Evolutionary conservation across 2,329 filamentous ascomycete genomes (phyloP).

Genomic region (Fusarium devonianum): DNA sequence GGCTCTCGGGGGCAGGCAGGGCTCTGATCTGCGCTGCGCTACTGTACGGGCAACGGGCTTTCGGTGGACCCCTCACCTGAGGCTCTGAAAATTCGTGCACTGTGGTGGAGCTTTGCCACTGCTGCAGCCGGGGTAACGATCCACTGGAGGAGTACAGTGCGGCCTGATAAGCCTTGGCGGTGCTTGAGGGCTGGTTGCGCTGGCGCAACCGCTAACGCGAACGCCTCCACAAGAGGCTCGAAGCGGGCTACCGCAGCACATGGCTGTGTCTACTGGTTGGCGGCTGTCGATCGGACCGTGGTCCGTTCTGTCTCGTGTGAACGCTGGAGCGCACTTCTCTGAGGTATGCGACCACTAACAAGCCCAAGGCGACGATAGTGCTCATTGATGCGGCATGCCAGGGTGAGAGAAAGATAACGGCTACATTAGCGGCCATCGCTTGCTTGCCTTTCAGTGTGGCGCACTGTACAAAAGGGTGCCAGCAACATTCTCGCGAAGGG

Average conservation of each 20-base stretch:
- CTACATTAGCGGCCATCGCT: too few relatives aligned
- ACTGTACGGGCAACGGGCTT: conserved; percentile 6
- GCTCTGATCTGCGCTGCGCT: conserved; percentile 6
- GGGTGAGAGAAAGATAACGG: too few relatives aligned
- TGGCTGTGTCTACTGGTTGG: conserved; percentile 31
- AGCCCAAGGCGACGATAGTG: too few relatives aligned
- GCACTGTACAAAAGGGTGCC: conserved; percentile 5
- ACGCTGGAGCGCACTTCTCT: too few relatives aligned
- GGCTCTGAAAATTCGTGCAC: conserved; percentile 33
- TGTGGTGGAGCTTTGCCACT: conserved; percentile 29
- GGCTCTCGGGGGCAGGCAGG: background rate
- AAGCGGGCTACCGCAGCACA: conserved; percentile 10
- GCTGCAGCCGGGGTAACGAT: conserved; percentile 10
- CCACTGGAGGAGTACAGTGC: conserved; percentile 10
- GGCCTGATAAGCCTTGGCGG: conserved; percentile 20
- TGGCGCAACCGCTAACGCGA: conserved; percentile 36
- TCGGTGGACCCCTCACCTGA: conserved; percentile 35
- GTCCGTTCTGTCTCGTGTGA: conserved; percentile 4
- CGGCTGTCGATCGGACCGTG: conserved; percentile 26
- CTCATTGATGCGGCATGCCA: too few relatives aligned
- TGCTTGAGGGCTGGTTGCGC: too few relatives aligned
- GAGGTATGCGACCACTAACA: too few relatives aligned
- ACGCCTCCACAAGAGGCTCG: conserved; percentile 27
- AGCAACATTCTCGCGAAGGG: conserved; percentile 16
- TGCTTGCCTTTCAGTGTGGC: too few relatives aligned